Evolutionary conservation across 768 basidiomycete species (phyloP).

Genomic region (Lyophyllum semitale): DNA sequence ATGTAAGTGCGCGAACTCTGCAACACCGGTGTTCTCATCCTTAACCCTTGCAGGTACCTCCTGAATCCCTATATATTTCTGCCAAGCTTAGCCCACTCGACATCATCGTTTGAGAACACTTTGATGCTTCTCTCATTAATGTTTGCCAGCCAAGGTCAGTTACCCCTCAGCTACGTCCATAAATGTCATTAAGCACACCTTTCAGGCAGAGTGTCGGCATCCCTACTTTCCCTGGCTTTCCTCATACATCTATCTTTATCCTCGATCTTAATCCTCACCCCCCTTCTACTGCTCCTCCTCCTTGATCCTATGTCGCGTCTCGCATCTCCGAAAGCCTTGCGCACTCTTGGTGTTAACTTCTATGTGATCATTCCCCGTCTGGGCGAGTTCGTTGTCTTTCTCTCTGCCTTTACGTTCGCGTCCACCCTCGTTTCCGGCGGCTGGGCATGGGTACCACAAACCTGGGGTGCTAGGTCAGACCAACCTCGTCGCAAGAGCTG

Average conservation of each 20-base stretch:
- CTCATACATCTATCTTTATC: conserved; percentile 75
- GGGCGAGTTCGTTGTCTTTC: conserved; percentile 54
- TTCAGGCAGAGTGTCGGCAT: conserved; percentile 57
- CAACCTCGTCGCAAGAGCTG: neutral
- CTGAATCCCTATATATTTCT: conserved; percentile 88
- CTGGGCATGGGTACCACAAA: conserved; percentile 70
- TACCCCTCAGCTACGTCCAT: conserved; percentile 8
- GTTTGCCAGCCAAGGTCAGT: conserved; percentile 67
- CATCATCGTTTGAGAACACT: conserved; percentile 80
- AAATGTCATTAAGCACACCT: neutral
- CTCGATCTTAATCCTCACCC: conserved; percentile 64
- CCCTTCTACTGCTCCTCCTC: conserved; percentile 66
- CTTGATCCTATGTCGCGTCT: conserved; percentile 66
- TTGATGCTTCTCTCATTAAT: conserved; percentile 65
- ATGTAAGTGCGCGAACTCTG: conserved; percentile 49
- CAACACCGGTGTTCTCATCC: neutral
- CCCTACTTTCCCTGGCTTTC: conserved; percentile 70
- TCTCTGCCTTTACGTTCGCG: conserved; percentile 44
- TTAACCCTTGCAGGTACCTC: conserved; percentile 59
- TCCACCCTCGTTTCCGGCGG: conserved; percentile 63
- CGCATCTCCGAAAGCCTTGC: conserved; percentile 55
- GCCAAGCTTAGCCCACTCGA: conserved; percentile 79
- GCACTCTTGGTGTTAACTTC: conserved; percentile 28
- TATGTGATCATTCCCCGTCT: conserved; percentile 37
- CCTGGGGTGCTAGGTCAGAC: conserved; percentile 84